These are phyloP conservation scores for Aspergillus calidoustus DNA, from an alignment of 2,329 filamentous ascomycete genomes.

Conservation along the genomic window DNA sequence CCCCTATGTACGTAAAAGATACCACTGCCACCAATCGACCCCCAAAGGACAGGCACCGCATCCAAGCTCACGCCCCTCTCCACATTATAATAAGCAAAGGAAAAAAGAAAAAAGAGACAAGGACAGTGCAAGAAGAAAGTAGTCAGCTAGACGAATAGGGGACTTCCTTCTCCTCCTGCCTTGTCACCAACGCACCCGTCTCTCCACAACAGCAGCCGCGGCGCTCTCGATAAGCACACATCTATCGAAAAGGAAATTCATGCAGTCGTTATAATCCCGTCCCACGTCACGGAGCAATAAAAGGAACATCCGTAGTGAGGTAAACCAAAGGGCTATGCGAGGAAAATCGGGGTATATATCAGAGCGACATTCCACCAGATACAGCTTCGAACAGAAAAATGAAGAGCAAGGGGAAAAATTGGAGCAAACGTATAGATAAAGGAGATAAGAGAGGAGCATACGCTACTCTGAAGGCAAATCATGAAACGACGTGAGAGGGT, in stretches of 20 bases:
- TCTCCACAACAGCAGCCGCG: constrained; percentile 11
- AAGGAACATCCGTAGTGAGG: constrained; percentile 24
- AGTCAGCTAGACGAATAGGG: background rate
- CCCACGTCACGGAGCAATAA: constrained; percentile 26
- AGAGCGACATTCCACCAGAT: constrained; percentile 27
- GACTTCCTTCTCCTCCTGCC: background rate
- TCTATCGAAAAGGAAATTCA: constrained; percentile 31
- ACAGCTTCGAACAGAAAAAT: constrained; percentile 20
- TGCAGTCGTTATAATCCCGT: constrained; percentile 32
- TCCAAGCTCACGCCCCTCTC: background rate
- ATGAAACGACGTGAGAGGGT: background rate
- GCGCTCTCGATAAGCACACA: constrained; percentile 22
- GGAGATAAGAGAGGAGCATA: constrained; percentile 8
- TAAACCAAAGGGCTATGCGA: constrained; percentile 31
- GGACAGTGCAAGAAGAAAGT: background rate
- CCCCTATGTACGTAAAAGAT: background rate
- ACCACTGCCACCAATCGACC: background rate
- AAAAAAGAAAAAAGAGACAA: background rate
- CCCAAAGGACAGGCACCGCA: background rate
- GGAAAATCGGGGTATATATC: constrained; percentile 34
- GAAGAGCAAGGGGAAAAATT: constrained; percentile 15
- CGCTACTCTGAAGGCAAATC: constrained; percentile 5
- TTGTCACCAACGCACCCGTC: background rate
- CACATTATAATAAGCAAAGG: background rate
- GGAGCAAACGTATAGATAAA: constrained; percentile 10